Percentiles rank a stretch among this genome's conserved stretches.
Conservation (phyloP, 202 grass and related monocot species). For the Digitaria exilis region DNA sequence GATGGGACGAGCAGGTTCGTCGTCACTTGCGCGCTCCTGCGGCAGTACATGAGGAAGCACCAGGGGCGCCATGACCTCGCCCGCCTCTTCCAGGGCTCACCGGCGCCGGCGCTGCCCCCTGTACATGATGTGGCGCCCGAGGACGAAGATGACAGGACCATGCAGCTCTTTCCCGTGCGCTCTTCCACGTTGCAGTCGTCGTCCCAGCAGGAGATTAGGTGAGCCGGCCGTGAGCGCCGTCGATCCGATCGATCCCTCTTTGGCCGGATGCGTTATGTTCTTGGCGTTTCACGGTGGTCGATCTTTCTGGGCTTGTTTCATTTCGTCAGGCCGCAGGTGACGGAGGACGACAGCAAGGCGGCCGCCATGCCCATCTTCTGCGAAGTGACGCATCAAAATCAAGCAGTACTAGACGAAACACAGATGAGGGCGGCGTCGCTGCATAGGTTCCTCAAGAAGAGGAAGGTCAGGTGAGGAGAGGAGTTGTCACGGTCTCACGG, state of each 20-base stretch:
- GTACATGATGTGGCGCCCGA: no score
- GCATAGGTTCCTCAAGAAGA: conserved; percentile 68
- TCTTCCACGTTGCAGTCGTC: neutral
- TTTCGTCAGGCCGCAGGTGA: neutral
- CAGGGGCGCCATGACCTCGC: neutral
- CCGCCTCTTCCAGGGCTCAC: neutral
- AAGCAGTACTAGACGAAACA: neutral
- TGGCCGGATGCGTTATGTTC: neutral
- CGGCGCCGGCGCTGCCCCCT: neutral
- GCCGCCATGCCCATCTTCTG: conserved; percentile 74
- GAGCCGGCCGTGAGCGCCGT: neutral
- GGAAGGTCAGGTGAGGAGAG: conserved; percentile 62
- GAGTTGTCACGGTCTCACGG: neutral
- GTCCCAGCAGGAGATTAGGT: no score
- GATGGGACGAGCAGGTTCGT: conserved; percentile 34
- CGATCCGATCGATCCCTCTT: neutral
- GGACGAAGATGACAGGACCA: neutral
- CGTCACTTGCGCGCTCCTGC: conserved; percentile 27
- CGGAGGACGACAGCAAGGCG: neutral
- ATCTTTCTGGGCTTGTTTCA: neutral
- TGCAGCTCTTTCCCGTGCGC: conserved; percentile 40
- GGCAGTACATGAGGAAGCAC: conserved; percentile 39
- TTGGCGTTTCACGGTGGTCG: neutral
- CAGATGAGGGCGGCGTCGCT: conserved; percentile 47
- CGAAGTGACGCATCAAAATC: neutral